Conservation (phyloP, 1,284 basidiomycete genomes). For the Rhodotorula sp. region DNA sequence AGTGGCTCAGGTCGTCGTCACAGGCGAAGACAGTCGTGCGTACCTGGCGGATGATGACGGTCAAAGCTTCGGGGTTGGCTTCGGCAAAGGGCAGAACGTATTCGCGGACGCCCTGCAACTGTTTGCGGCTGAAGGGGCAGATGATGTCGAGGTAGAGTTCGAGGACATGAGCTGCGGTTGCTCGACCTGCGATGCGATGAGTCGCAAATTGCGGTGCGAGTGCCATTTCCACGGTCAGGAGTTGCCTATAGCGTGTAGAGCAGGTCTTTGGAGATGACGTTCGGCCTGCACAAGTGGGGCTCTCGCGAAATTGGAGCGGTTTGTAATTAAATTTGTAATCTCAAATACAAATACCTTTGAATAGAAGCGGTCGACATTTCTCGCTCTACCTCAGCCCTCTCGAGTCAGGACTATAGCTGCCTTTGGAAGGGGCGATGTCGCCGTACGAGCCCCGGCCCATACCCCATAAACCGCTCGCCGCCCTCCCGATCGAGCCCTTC, state of each 20-base stretch:
- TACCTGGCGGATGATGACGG: conserved; percentile 47
- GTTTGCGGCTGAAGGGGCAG: conserved; percentile 48
- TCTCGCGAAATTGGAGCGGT: no score
- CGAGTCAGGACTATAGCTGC: not conserved
- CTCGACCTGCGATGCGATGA: conserved; percentile 63
- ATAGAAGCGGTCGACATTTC: no score
- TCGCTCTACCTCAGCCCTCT: no score
- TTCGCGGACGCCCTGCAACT: conserved; percentile 47
- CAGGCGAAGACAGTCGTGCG: no score
- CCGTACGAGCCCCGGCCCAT: not conserved
- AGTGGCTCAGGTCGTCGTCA: no score
- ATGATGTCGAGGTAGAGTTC: conserved; percentile 47
- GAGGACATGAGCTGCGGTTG: conserved; percentile 71
- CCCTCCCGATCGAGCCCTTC: conserved; percentile 17
- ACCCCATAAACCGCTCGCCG: conserved; percentile 5
- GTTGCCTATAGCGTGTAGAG: not conserved
- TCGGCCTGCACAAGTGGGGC: no score
- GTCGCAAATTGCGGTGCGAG: conserved; percentile 51
- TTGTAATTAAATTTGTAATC: no score
- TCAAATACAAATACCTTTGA: no score
- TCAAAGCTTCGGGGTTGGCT: conserved; percentile 43
- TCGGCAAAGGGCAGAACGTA: conserved; percentile 48
- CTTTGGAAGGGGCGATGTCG: not conserved
- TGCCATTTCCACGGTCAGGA: not conserved
- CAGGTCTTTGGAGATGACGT: no score